Base-by-base conservation (phyloP, 495 filamentous ascomycete species). In the Daldinia bambusicola region DNA sequence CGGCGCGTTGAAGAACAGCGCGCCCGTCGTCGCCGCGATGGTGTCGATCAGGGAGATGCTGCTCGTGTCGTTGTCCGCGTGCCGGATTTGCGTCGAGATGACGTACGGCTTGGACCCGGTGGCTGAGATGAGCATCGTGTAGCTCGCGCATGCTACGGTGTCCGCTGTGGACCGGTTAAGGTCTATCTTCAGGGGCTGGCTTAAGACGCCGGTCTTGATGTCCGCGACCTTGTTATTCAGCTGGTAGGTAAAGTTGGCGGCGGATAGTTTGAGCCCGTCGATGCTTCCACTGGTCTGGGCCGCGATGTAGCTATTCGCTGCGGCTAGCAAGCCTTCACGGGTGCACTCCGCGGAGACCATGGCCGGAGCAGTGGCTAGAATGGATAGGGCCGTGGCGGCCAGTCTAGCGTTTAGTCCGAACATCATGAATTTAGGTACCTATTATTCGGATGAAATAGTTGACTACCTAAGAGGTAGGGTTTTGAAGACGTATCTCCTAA, bases 11-110 rank as follows among this genome's bases (percentile, higher is more conserved):
- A 85, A 85, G 74, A 82, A 83, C 0, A 84, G 75, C 26, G 80
- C 76, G 0, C 82, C 82, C 0, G 82, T 84, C 1, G 83, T 84
- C 18, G 83, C 82, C 1, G 78, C 80, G 67, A 85, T 82, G 12
- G 75, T 81, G 69, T 85, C 82, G 51, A 85, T 79, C 30, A 77
- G 26, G 0, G 80, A 58, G 58, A 84, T 81, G 14, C 53, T 57
- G 13, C 57, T 30, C 0, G 79, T 77, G 63, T 80, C 76, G n/a
- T 71, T 72, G 20, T 56, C 75, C 1, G 38, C 45, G 59, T 84
- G 82, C 13, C 81, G 78, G 59, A 84, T 77, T 68, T 85, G 84
- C 2, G 80, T 81, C 12, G 75, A 76, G 34, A 83, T 70, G 6
- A 83, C 80, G 67, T 84, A 83, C 0, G 81, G 81, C 67, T 76